These are phyloP conservation scores for Xylaria acuta DNA, from an alignment of 495 filamentous ascomycete species.

Conservation along the genomic window DNA sequence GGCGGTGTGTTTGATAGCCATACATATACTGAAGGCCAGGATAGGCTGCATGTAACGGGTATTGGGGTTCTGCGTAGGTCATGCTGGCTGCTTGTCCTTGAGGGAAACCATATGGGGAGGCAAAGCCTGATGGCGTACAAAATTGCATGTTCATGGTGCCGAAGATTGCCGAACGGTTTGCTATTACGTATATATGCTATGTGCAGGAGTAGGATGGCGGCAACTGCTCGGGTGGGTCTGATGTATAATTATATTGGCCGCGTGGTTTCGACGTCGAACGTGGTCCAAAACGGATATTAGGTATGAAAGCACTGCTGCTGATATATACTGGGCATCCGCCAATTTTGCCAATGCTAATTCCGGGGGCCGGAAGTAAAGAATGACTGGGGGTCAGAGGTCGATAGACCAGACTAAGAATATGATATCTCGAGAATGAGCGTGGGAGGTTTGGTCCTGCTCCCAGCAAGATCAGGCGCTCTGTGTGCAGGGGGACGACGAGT, in stretches of 20 bases:
- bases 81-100: conserved; percentile 32
- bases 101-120: conserved; percentile 32
- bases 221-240: conserved; percentile 6
- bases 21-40: conserved; percentile 34
- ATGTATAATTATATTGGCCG: conserved; percentile 18
- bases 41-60: conserved; percentile 26
- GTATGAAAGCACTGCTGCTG: conserved; percentile 13
- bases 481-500: conserved; percentile 34
- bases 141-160: conserved; percentile 38
- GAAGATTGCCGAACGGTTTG: conserved; percentile 1
- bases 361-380: conserved; percentile 42
- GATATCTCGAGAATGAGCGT: conserved; percentile 39
- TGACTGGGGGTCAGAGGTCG: conserved; percentile 50
- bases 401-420: conserved; percentile 29
- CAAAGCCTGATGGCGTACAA: conserved; percentile 28
- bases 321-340: conserved; percentile 25
- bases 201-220: conserved; percentile 15
- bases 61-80: conserved; percentile 33
- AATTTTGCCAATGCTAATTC: conserved; percentile 22
- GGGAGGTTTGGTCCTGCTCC: conserved; percentile 36
- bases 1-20: conserved; percentile 34
- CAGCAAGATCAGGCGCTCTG: conserved; percentile 28
- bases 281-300: conserved; percentile 18
- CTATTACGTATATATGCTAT: conserved; percentile 28
- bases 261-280: conserved; percentile 17